A percentile compares a stretch with the other conserved stretches of the same genome.
phyloP scores from a whole-genome alignment of 2,329 filamentous ascomycete genomes.

The Gaeumannomyces sp. region DNA sequence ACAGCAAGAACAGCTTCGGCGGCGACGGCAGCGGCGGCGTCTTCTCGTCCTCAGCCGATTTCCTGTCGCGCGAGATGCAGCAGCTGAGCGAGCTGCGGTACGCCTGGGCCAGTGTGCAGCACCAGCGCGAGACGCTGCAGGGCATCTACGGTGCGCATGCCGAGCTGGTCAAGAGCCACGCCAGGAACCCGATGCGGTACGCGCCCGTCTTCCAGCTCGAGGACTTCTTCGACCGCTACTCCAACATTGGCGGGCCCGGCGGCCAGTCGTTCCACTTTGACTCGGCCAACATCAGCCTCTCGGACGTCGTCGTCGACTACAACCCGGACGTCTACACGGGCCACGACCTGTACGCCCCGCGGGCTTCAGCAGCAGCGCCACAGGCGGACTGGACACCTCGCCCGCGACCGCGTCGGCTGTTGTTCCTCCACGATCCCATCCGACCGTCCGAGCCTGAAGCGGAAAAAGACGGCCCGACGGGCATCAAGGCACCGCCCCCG shows the following conservation, averaged over 20 bases:
- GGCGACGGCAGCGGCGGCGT: conserved; percentile 51
- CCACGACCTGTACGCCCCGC: conserved; percentile 41
- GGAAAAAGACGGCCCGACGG: conserved; percentile 39
- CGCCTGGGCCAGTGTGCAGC: conserved; percentile 71
- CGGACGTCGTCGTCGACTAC: conserved; percentile 59
- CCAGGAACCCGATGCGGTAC: conserved; percentile 64
- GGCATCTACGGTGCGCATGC: conserved; percentile 72
- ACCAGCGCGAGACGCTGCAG: conserved; percentile 74
- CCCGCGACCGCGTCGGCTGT: no score
- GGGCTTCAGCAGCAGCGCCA: conserved; percentile 15
- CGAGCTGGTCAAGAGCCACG: conserved; percentile 68
- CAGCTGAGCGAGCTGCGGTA: conserved; percentile 69
- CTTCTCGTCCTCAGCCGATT: conserved; percentile 57
- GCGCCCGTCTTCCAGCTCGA: conserved; percentile 77
- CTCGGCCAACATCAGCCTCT: conserved; percentile 65
- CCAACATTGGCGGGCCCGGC: conserved; percentile 48
- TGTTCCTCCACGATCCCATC: conserved; percentile 1
- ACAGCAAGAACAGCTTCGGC: conserved; percentile 46
- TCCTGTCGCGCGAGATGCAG: conserved; percentile 71
- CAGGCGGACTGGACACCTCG: neutral
- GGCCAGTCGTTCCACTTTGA: conserved; percentile 62
- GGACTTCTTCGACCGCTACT: conserved; percentile 81
- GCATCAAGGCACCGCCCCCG: conserved; percentile 33
- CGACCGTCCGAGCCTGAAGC: conserved; percentile 38
- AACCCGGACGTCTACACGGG: conserved; percentile 48